A percentile compares a stretch with the other conserved stretches of the same genome.
Conservation (phyloP, 331 rosid species). For the Prunus yedoensis region DNA sequence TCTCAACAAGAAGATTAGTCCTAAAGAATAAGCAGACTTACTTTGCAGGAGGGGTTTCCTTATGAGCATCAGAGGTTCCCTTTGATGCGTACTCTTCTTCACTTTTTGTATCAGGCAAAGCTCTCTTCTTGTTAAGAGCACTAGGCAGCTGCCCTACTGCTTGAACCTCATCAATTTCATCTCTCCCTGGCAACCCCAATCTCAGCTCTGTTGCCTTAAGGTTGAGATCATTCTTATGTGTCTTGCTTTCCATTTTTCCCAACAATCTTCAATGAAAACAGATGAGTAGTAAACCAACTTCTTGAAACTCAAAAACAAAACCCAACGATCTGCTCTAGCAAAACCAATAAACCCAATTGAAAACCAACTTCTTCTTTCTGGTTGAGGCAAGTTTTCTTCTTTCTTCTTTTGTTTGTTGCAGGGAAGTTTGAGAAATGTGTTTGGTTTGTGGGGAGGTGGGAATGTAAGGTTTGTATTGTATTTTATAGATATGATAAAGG, state of each 20-base stretch:
- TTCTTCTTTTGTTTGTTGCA: not conserved
- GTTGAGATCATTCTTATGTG: conserved; percentile 54
- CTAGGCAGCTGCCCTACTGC: not conserved
- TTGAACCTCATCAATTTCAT: conserved; percentile 39
- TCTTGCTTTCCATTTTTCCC: conserved; percentile 51
- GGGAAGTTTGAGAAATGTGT: conserved; percentile 30
- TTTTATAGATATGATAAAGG: conserved; percentile 45
- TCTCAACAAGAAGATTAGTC: not conserved
- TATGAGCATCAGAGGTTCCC: conserved; percentile 12
- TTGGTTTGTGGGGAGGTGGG: conserved; percentile 16
- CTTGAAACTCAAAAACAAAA: not conserved
- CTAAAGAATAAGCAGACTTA: conserved; percentile 30
- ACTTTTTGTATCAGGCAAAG: conserved; percentile 33
- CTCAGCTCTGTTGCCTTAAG: conserved; percentile 80
- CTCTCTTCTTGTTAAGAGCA: conserved; percentile 54
- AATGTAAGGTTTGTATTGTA: conserved; percentile 21
- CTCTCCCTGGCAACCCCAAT: conserved; percentile 75
- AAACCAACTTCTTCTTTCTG: not conserved
- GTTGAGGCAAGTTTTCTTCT: not conserved
- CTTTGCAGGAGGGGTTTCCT: conserved; percentile 78
- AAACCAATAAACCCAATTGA: not conserved
- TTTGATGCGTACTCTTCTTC: conserved; percentile 43
- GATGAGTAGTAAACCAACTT: not conserved
- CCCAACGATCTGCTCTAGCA: conserved; percentile 4
- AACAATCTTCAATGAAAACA: not conserved